Evolutionary conservation across 1,284 basidiomycete species (phyloP).

Genomic region (Thecaphora frezii): DNA sequence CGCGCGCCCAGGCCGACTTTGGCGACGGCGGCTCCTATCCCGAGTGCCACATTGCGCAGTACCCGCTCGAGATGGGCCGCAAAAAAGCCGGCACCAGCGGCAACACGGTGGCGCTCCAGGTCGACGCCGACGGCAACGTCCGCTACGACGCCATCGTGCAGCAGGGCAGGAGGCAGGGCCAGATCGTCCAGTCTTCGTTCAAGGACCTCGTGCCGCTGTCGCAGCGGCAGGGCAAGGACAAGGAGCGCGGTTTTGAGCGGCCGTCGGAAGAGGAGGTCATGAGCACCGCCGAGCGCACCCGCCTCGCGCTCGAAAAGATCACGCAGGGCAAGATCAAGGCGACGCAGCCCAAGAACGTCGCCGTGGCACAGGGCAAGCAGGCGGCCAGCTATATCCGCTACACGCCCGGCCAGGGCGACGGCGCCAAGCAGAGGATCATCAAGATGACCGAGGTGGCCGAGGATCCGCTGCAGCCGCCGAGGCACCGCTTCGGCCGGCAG

Average conservation of each 20-base stretch:
- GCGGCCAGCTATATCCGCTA: constrained; percentile 80
- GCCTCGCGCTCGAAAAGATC: constrained; percentile 86
- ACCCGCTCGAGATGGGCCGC: constrained; percentile 89
- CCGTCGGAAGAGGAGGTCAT: constrained; percentile 89
- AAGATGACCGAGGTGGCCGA: constrained; percentile 82
- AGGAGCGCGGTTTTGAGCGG: constrained; percentile 73
- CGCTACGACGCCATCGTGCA: constrained; percentile 95
- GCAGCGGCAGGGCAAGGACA: constrained; percentile 77
- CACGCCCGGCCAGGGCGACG: constrained; percentile 76
- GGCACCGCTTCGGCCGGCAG: constrained; percentile 98
- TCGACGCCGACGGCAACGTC: constrained; percentile 92
- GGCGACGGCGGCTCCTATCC: constrained; percentile 93
- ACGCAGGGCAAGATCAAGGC: constrained; percentile 95
- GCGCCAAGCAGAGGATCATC: constrained; percentile 90
- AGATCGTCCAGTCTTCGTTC: constrained; percentile 88
- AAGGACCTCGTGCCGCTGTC: constrained; percentile 93
- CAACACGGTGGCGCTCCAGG: constrained; percentile 79
- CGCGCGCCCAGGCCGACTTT: constrained; percentile 77
- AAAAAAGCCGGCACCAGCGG: constrained; percentile 69
- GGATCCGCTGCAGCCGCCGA: constrained; percentile 92
- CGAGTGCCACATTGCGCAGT: constrained; percentile 95
- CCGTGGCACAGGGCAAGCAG: constrained; percentile 28
- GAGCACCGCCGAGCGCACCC: constrained; percentile 84
- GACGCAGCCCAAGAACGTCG: constrained; percentile 71
- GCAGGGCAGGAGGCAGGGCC: constrained; percentile 84